These are phyloP conservation scores for Tilletia caries DNA, from an alignment of 1,284 basidiomycete species.

Conservation along the genomic window DNA sequence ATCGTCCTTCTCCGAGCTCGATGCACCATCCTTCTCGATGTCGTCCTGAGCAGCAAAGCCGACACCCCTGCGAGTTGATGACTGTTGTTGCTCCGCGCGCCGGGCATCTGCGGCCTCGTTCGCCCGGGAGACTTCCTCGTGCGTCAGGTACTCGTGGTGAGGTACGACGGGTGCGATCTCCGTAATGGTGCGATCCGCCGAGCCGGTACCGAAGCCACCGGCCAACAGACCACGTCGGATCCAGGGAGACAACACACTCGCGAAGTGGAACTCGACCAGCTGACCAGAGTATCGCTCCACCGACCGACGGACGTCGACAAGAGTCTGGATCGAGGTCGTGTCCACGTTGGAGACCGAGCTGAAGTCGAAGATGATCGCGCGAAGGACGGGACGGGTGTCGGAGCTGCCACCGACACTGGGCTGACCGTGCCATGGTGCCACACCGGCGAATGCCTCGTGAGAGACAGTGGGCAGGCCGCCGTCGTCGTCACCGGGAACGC, in stretches of 20 bases:
- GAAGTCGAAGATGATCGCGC: slow-evolving; percentile 88
- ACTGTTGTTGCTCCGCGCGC: not conserved
- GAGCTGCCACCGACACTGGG: slow-evolving; percentile 20
- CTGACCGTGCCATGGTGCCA: not conserved
- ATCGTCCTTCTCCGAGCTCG: slow-evolving; percentile 8
- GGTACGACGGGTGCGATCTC: slow-evolving; percentile 61
- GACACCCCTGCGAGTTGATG: not conserved
- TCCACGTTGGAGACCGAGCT: slow-evolving; percentile 66
- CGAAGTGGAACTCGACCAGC: slow-evolving; percentile 81
- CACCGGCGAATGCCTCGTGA: slow-evolving; percentile 52
- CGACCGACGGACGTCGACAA: slow-evolving; percentile 81
- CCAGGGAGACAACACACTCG: slow-evolving; percentile 86
- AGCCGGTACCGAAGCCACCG: slow-evolving; percentile 40
- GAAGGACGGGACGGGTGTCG: slow-evolving; percentile 66
- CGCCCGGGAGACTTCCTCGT: not conserved
- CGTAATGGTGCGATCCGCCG: slow-evolving; percentile 19
- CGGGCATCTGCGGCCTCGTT: not conserved
- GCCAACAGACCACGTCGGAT: slow-evolving; percentile 61
- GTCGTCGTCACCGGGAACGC: slow-evolving; percentile 15
- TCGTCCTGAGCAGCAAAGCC: slow-evolving; percentile 14
- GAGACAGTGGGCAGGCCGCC: slow-evolving; percentile 59
- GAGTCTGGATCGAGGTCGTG: slow-evolving; percentile 82
- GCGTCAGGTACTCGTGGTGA: slow-evolving; percentile 10
- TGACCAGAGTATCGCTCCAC: slow-evolving; percentile 81
- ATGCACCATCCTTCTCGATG: slow-evolving; percentile 24